Evolutionary conservation across 306 rosid genomes (phyloP), one percentile per base, ranked within the genome.

Genomic region (Medicago lupulina): DNA sequence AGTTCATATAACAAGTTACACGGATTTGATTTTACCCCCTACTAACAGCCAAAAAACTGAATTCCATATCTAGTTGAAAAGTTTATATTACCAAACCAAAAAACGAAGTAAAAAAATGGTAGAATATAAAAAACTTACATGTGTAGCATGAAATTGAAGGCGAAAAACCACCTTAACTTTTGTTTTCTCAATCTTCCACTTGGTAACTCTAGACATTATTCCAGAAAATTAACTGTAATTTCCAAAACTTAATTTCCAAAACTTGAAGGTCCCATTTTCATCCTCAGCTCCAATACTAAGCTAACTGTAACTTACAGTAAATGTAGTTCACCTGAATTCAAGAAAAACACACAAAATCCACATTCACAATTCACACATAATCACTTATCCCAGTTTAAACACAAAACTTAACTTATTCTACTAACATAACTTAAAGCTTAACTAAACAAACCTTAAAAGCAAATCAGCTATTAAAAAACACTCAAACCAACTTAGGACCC

Each of bases 111-210:
- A 55, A 80, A 69, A 80, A 69, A 12, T 58, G 15, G 49, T 36
- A 17, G 25, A 38, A 49, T 14, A 43, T 46, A 38, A 73, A 49
- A 81, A 83, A 86, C 98, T 90, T 89, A 96, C 99, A 88, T 96
- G 98, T 25, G 99, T 92, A 59, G 99, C 98, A 76, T 92, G 89
- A 76, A 96, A 96, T 70, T 96, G 99, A 68, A 96, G 91, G 80
- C 98, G 87, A 85, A 96, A 96, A 83, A 96, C 99, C 81, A 96
- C 99, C 83, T 96, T 96, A 12, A 96, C 98, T 90, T 92, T 96
- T 28, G 99, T 90, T 88, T 96, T 90, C 92, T 96, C 99, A 75
- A 85, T 82, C 91, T 90, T 92, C 98, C 99, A 96, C 88, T 76
- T 90, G 19, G 96, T 75, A 74, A 90, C 76, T 84, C 99, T 89